These are phyloP conservation scores for Eurotiales sp. DNA, from an alignment of 2,329 filamentous ascomycete species.

Conservation along the genomic window DNA sequence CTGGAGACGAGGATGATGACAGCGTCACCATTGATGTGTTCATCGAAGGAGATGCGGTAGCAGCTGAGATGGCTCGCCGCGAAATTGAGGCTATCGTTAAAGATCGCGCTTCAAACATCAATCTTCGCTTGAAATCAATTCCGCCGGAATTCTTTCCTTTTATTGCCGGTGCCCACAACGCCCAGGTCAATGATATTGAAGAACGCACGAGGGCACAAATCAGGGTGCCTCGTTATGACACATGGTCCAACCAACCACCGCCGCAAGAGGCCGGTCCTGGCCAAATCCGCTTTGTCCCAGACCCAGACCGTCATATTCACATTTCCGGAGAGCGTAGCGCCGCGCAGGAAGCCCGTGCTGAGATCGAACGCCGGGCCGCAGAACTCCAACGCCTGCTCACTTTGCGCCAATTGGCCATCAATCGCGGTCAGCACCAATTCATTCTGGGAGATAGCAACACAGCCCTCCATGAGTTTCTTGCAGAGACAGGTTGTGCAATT, in stretches of 20 bases:
- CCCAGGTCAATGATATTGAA: constrained; percentile 64
- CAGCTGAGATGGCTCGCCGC: constrained; percentile 75
- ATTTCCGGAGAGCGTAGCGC: constrained; percentile 81
- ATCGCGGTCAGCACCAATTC: constrained; percentile 87
- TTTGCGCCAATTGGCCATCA: constrained; percentile 74
- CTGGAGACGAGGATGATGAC: constrained; percentile 73
- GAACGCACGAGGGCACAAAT: constrained; percentile 72
- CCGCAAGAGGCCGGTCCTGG: constrained; percentile 60
- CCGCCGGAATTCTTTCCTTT: constrained; percentile 95
- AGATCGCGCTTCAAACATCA: constrained; percentile 78
- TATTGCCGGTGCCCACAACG: constrained; percentile 75
- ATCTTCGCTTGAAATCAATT: constrained; percentile 74
- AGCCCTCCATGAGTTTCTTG: constrained; percentile 79
- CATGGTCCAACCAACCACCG: constrained; percentile 65
- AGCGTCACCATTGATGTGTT: constrained; percentile 73
- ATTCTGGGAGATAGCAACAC: constrained; percentile 82
- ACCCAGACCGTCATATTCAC: constrained; percentile 72
- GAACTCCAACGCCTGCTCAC: constrained; percentile 73
- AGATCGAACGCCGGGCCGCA: constrained; percentile 74
- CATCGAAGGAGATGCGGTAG: constrained; percentile 87
- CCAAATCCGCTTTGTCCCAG: constrained; percentile 67
- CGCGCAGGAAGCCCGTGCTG: constrained; percentile 72
- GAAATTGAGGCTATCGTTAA: constrained; percentile 84
- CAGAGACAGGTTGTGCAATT: constrained; percentile 85
- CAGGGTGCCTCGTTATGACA: constrained; percentile 76